phyloP scores from a whole-genome alignment of 2,329 filamentous ascomycete species.

The Ampelomyces quisqualis region DNA sequence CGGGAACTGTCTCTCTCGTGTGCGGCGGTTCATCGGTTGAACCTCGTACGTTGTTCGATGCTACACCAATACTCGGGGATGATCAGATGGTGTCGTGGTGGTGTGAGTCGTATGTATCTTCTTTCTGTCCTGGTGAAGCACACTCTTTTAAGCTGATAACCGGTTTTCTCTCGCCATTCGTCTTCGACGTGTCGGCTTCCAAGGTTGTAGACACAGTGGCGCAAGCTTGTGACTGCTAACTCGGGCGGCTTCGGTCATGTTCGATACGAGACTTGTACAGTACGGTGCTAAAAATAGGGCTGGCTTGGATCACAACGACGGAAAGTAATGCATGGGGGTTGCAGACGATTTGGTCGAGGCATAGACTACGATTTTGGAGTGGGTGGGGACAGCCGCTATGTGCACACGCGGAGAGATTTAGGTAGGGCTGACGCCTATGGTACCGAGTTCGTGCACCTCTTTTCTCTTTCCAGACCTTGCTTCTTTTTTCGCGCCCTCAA shows the following conservation, averaged over 20 bases:
- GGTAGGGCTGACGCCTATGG: slow-evolving; percentile 12
- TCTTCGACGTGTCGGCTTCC: no score
- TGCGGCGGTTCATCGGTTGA: slow-evolving; percentile 2
- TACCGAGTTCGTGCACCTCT: background rate
- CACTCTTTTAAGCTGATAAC: no score
- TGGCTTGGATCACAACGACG: background rate
- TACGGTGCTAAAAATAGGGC: background rate
- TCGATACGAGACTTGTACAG: background rate
- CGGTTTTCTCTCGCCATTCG: no score
- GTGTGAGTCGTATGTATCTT: no score
- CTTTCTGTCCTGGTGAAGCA: no score
- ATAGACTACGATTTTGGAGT: background rate
- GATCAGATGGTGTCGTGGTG: no score
- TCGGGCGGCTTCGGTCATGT: background rate
- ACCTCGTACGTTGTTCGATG: background rate
- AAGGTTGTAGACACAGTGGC: no score
- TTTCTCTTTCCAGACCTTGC: background rate
- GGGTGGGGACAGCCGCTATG: background rate
- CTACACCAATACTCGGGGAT: background rate
- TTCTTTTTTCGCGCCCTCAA: background rate
- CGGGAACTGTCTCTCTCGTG: slow-evolving; percentile 2
- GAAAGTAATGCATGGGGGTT: background rate
- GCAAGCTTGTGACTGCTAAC: no score
- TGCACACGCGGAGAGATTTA: slow-evolving; percentile 5
- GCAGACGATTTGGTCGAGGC: background rate